phyloP scores from a whole-genome alignment of 2,329 filamentous ascomycete genomes.

The Diaporthe ampelina region DNA sequence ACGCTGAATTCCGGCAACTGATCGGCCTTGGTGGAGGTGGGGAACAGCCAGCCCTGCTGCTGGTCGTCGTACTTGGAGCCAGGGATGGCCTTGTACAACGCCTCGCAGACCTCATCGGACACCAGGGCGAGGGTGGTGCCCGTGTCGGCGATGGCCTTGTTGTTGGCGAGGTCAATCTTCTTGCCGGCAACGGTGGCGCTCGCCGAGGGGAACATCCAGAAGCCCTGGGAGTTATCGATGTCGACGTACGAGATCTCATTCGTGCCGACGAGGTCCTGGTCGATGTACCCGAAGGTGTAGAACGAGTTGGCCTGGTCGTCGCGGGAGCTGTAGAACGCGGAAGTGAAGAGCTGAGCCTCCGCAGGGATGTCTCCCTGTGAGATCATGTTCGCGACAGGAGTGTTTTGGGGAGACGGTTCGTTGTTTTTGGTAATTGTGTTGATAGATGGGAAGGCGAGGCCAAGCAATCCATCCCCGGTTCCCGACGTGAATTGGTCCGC shows the following conservation, averaged over 20 bases:
- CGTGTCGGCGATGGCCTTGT: conserved; percentile 79
- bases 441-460: conserved; percentile 74
- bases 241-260: conserved; percentile 71
- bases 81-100: conserved; percentile 74
- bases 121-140: conserved; percentile 78
- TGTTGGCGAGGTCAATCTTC: conserved; percentile 62
- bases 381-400: conserved; percentile 80
- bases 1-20: conserved; percentile 73
- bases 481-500: conserved; percentile 70
- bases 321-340: conserved; percentile 70
- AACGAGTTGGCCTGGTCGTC: conserved; percentile 68
- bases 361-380: conserved; percentile 59
- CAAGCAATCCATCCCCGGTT: conserved; percentile 74
- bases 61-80: conserved; percentile 68
- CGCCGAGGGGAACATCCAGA: conserved; percentile 76
- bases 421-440: conserved; percentile 67
- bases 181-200: conserved; percentile 71
- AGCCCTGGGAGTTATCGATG: conserved; percentile 74
- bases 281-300: conserved; percentile 82
- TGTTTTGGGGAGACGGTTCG: conserved; percentile 65
- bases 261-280: conserved; percentile 70
- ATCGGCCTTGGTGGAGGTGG: conserved; percentile 62
- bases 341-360: conserved; percentile 72
- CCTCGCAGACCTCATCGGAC: conserved; percentile 70
- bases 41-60: conserved; percentile 76